Evolutionary conservation across 805 yeast species (phyloP).

Genomic region (Yarrowia sp.): DNA sequence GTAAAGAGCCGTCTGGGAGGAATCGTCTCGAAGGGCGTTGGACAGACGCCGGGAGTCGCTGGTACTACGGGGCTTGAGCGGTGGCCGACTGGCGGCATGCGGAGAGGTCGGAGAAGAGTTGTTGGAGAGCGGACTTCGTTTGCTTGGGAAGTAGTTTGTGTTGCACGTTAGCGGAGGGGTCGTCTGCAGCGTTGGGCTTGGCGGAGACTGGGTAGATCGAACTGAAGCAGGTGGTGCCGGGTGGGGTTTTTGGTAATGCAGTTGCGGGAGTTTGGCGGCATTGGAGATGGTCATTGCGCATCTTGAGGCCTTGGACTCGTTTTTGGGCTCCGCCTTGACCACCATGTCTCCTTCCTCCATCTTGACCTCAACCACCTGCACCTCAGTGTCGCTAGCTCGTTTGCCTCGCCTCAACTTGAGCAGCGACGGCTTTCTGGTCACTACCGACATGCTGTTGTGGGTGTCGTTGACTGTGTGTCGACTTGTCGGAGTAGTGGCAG

Average conservation of each 20-base stretch:
- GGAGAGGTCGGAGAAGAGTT: constrained; percentile 10
- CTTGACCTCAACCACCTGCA: constrained; percentile 14
- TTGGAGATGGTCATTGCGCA: neutral
- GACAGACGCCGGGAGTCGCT: constrained; percentile 10
- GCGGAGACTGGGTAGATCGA: neutral
- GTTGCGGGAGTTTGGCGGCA: neutral
- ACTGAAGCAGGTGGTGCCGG: neutral
- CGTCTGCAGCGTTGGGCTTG: neutral
- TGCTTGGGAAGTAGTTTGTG: constrained; percentile 5
- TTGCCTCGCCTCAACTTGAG: constrained; percentile 17
- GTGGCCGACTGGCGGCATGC: neutral
- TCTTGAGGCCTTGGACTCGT: constrained; percentile 1
- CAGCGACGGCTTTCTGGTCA: constrained; percentile 11
- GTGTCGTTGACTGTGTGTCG: neutral
- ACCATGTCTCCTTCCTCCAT: constrained; percentile 3
- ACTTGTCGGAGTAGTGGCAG: neutral
- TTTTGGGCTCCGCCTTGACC: constrained; percentile 3
- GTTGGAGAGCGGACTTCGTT: neutral
- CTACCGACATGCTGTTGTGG: constrained; percentile 7
- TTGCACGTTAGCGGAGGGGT: constrained; percentile 1
- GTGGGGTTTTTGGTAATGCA: neutral
- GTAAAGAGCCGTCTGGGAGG: constrained; percentile 17
- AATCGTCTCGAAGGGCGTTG: neutral
- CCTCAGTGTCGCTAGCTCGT: neutral
- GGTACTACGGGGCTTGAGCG: neutral